Evolutionary conservation across 2,329 filamentous ascomycete species (phyloP).

Genomic region (Phaeoacremonium minimum): DNA sequence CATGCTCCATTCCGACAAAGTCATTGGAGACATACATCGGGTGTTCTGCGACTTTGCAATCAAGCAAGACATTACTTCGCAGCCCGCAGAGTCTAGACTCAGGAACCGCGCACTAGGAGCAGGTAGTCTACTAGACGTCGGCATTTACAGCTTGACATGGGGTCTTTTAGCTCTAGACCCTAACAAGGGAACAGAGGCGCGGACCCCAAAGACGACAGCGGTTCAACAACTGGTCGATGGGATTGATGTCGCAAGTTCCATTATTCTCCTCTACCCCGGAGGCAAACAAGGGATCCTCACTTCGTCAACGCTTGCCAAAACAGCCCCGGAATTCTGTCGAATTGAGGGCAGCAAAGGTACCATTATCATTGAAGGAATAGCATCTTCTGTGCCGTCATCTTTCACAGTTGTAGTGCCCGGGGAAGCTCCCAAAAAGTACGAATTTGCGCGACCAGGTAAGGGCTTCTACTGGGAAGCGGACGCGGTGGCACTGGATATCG

Average conservation of each 20-base stretch:
- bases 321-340: too few relatives aligned
- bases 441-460: too few relatives aligned
- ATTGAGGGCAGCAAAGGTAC: slow-evolving; percentile 34
- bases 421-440: slow-evolving; percentile 24
- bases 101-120: slow-evolving; percentile 34
- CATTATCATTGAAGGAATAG: slow-evolving; percentile 28
- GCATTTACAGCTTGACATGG: slow-evolving; percentile 39
- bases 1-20: slow-evolving; percentile 31
- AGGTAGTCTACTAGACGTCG: slow-evolving; percentile 36
- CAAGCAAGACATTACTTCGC: slow-evolving; percentile 24
- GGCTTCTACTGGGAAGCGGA: slow-evolving; percentile 42
- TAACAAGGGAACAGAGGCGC: too few relatives aligned
- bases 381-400: slow-evolving; percentile 22
- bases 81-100: slow-evolving; percentile 23
- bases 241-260: slow-evolving; percentile 27
- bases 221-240: slow-evolving; percentile 27
- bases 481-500: slow-evolving; percentile 33
- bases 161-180: too few relatives aligned
- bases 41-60: slow-evolving; percentile 34
- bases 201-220: slow-evolving; percentile 27
- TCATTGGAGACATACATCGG: slow-evolving; percentile 30
- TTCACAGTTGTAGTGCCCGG: slow-evolving; percentile 28
- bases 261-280: slow-evolving; percentile 31
- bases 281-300: slow-evolving; percentile 36
- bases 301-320: slow-evolving; percentile 24